These are phyloP conservation scores for Haberlea rhodopensis DNA, from an alignment of 257 asterid species.

Conservation along the genomic window DNA sequence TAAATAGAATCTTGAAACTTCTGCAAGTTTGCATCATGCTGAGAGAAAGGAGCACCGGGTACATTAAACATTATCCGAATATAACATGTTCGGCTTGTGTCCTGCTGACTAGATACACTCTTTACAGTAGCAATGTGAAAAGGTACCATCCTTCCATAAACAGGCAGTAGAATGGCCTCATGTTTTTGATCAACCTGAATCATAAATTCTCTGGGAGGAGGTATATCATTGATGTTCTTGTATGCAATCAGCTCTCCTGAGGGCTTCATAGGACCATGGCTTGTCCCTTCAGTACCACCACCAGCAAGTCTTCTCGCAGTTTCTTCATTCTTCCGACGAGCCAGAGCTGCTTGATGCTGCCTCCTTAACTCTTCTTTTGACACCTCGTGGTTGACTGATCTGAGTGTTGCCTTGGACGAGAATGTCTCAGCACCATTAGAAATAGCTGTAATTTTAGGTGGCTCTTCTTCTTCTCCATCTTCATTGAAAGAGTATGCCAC, in stretches of 20 bases:
- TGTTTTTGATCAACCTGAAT: constrained; percentile 71
- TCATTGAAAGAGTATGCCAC: constrained; percentile 56
- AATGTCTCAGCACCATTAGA: constrained; percentile 30
- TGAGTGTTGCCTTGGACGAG: constrained; percentile 60
- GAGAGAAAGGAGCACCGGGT: constrained; percentile 71
- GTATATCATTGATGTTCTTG: constrained; percentile 59
- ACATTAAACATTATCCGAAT: constrained; percentile 63
- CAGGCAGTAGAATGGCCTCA: constrained; percentile 66
- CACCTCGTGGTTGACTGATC: constrained; percentile 68
- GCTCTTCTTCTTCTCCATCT: constrained; percentile 55
- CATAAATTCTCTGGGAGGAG: constrained; percentile 60
- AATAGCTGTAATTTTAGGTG: constrained; percentile 29
- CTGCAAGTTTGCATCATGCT: constrained; percentile 50
- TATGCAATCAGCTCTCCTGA: constrained; percentile 58
- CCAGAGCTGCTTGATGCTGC: constrained; percentile 84
- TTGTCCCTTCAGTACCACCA: constrained; percentile 43
- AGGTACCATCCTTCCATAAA: constrained; percentile 66
- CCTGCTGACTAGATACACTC: constrained; percentile 70
- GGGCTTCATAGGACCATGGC: constrained; percentile 33
- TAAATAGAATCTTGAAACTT: constrained; percentile 56
- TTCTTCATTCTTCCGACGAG: constrained; percentile 73
- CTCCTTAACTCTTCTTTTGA: constrained; percentile 70
- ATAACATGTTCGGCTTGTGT: constrained; percentile 59
- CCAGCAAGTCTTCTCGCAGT: constrained; percentile 72
- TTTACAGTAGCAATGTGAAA: constrained; percentile 69